These are phyloP conservation scores for Colletotrichum camelliae DNA, from an alignment of 2,329 filamentous ascomycete species.

Conservation along the genomic window DNA sequence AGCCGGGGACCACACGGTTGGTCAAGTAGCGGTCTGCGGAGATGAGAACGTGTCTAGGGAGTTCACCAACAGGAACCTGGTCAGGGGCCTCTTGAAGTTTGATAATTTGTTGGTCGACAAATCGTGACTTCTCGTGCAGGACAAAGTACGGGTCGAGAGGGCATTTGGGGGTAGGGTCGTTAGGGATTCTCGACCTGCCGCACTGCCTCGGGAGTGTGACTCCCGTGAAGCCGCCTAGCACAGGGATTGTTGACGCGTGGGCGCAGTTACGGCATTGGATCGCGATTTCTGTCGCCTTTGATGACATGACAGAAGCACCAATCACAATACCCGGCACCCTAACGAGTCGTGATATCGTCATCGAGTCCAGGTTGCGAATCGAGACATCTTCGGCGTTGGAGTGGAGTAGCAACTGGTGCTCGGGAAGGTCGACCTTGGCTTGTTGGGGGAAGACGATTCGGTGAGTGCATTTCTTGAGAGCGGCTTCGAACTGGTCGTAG, in stretches of 20 bases:
- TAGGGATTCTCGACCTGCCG: constrained; percentile 64
- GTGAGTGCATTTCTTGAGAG: constrained; percentile 89
- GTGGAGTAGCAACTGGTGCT: constrained; percentile 94
- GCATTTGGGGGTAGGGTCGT: constrained; percentile 76
- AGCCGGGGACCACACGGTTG: constrained; percentile 94
- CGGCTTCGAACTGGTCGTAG: constrained; percentile 79
- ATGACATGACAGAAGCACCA: constrained; percentile 94
- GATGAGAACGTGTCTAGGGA: constrained; percentile 92
- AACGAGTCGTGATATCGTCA: constrained; percentile 92
- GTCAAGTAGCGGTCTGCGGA: constrained; percentile 96
- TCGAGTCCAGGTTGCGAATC: constrained; percentile 91
- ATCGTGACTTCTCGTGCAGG: constrained; percentile 89
- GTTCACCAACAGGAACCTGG: constrained; percentile 94
- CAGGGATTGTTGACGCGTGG: constrained; percentile 70
- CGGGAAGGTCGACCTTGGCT: constrained; percentile 71
- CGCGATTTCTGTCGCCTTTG: constrained; percentile 86
- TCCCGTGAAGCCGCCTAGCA: constrained; percentile 87
- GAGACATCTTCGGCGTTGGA: constrained; percentile 90
- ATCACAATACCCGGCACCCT: constrained; percentile 98
- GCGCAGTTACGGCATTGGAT: constrained; percentile 90
- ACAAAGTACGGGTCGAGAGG: constrained; percentile 96
- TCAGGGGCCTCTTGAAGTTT: constrained; percentile 98
- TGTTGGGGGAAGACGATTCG: constrained; percentile 88
- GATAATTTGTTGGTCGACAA: constrained; percentile 97
- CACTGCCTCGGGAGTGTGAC: constrained; percentile 85